phyloP scores from a whole-genome alignment of 2,329 filamentous ascomycete genomes.

The Coleophoma cylindrospora region DNA sequence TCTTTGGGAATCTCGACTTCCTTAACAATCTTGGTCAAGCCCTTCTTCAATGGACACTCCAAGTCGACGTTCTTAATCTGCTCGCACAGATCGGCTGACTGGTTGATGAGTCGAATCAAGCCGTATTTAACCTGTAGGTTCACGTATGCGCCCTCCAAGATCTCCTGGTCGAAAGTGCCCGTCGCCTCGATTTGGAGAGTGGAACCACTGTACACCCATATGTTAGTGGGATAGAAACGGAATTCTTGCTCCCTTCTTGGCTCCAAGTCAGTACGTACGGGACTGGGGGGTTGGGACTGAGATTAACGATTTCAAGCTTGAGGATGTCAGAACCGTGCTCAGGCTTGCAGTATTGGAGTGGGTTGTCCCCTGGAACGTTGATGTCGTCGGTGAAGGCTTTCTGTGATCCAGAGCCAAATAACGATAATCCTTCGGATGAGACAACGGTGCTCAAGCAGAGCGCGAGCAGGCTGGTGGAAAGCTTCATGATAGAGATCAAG shows the following conservation, averaged over 20 bases:
- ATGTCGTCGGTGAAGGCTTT: slow-evolving; percentile 42
- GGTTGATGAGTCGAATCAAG: slow-evolving; percentile 81
- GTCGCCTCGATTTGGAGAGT: slow-evolving; percentile 73
- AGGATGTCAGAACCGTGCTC: slow-evolving; percentile 68
- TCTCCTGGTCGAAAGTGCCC: slow-evolving; percentile 67
- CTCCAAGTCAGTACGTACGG: slow-evolving; percentile 54
- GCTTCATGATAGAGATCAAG: slow-evolving; percentile 21
- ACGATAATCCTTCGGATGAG: slow-evolving; percentile 37
- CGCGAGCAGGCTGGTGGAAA: slow-evolving; percentile 18
- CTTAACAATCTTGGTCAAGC: slow-evolving; percentile 69
- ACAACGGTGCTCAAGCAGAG: slow-evolving; percentile 22
- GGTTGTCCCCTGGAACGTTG: slow-evolving; percentile 65
- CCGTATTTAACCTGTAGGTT: slow-evolving; percentile 88
- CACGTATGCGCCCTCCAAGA: slow-evolving; percentile 77
- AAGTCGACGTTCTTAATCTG: slow-evolving; percentile 85
- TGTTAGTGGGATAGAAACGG: too few species aligned
- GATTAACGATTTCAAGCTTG: slow-evolving; percentile 71
- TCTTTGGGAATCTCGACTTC: slow-evolving; percentile 77
- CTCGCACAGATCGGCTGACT: slow-evolving; percentile 80
- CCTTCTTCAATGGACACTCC: slow-evolving; percentile 81
- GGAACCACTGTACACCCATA: slow-evolving; percentile 54
- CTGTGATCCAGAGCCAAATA: slow-evolving; percentile 43
- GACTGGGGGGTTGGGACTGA: slow-evolving; percentile 79
- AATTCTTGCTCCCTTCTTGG: too few species aligned
- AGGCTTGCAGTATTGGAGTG: slow-evolving; percentile 68